Evolutionary conservation across 2,329 filamentous ascomycete species (phyloP), one percentile per base, ranked within the genome.

Genomic region (Trichoderma asperellum): DNA sequence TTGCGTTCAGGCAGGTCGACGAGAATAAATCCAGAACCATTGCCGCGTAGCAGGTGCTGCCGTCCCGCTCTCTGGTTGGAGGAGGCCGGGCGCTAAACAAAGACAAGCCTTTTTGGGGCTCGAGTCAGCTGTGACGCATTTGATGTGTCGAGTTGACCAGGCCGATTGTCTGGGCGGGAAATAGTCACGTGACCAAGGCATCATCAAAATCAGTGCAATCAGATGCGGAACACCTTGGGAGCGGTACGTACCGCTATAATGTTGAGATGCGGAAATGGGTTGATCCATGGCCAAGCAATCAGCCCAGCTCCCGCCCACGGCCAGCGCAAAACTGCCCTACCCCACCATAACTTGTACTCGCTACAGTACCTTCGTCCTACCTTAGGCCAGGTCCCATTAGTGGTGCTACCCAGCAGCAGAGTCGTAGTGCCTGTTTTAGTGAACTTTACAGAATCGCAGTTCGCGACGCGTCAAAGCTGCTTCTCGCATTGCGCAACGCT

Each of bases 401-500:
- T 61, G 57, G 56, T 59, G 57, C 57, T 60, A 43, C 64, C 29
- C 47, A 49, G 21, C n/a, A 49, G 21, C n/a, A 24, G 21, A 49
- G 47, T 24, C 24, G 24, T 12, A 21, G 47, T 49, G 47, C 47
- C 21, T 49, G 47, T 49, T 49, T 49, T 49, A 49, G 47, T 49
- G 47, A 49, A 49, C 47, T 49, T 49, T 65, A 56, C 52, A 10
- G 55, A 67, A 49, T 59, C 53, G 37, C 64, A 68, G 64, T 37
- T 49, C 68, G 68, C 68, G 68, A 69, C 68, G 68, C 68, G 68
- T 69, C 61, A 35, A 49, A 58, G 40, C 24, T 60, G 37, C 58
- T 43, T 65, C 56, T 37, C 47, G 55, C 55, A 60, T 32, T 69
- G 59, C 68, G 68, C 58, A 65, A 34, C 61, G 10, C 68, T 40